phyloP scores from a whole-genome alignment of 306 rosid species.

The Gillenia trifoliata region DNA sequence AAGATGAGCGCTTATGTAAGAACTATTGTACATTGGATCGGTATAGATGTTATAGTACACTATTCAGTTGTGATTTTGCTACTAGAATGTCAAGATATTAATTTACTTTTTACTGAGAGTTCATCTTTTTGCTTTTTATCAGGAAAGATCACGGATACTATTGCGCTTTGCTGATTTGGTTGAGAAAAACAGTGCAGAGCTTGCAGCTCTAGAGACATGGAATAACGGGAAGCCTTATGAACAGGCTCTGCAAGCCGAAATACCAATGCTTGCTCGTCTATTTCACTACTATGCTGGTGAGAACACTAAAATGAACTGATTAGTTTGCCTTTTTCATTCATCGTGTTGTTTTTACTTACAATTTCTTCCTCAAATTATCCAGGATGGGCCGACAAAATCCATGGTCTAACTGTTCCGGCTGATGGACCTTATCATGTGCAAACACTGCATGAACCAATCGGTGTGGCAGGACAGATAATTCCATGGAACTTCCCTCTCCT shows the following conservation, averaged over 20 bases:
- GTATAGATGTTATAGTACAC: neutral
- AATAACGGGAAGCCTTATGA: conserved; percentile 72
- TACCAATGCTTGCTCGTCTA: conserved; percentile 62
- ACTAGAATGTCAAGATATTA: neutral
- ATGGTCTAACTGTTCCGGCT: conserved; percentile 84
- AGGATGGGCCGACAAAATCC: conserved; percentile 99
- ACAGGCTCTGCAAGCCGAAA: conserved; percentile 51
- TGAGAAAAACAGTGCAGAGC: conserved; percentile 65
- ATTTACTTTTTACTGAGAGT: neutral
- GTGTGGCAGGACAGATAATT: conserved; percentile 93
- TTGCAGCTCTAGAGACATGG: conserved; percentile 92
- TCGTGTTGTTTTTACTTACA: neutral
- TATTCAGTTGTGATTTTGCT: conserved; percentile 3
- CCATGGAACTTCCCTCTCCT: conserved; percentile 96
- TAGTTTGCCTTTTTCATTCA: neutral
- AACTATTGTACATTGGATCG: neutral
- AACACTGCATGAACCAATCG: conserved; percentile 87
- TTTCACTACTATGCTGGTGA: conserved; percentile 85
- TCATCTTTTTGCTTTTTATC: neutral
- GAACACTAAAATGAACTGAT: conserved; percentile 7
- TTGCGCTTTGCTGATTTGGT: conserved; percentile 83
- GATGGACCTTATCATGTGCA: conserved; percentile 84
- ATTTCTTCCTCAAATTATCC: conserved; percentile 11
- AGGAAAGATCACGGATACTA: conserved; percentile 81
- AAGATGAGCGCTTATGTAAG: conserved; percentile 81